Percentiles rank a stretch among this genome's conserved stretches.
Conservation (phyloP, 805 yeast species). For the Wickerhamiella azymoides region DNA sequence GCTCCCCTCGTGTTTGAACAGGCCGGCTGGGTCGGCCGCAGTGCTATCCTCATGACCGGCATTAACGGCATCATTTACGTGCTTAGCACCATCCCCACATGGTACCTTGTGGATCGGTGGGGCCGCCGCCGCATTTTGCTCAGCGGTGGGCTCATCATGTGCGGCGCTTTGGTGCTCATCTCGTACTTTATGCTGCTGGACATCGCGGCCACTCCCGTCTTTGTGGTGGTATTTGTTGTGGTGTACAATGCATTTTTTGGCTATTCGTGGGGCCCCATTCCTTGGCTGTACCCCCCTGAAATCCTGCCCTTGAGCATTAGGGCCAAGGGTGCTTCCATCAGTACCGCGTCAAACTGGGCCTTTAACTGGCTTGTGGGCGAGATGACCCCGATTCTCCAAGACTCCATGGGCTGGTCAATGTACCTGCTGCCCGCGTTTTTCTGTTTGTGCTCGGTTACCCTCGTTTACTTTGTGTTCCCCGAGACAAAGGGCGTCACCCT, state of each 20-base stretch:
- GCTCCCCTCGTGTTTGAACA: constrained; percentile 90
- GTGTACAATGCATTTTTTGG: constrained; percentile 74
- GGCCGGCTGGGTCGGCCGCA: constrained; percentile 87
- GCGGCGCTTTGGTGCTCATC: constrained; percentile 48
- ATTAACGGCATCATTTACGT: constrained; percentile 50
- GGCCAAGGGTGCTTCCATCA: constrained; percentile 78
- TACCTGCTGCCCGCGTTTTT: constrained; percentile 71
- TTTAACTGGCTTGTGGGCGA: constrained; percentile 88
- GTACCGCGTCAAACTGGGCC: constrained; percentile 88
- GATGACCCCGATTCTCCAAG: constrained; percentile 76
- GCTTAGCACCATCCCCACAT: constrained; percentile 66
- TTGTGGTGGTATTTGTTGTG: constrained; percentile 65
- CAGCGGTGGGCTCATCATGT: constrained; percentile 72
- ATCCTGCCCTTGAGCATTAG: constrained; percentile 73
- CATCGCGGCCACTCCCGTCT: constrained; percentile 42
- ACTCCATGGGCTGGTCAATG: constrained; percentile 60
- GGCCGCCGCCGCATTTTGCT: constrained; percentile 78
- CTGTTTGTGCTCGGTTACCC: constrained; percentile 57
- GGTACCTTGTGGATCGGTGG: constrained; percentile 85
- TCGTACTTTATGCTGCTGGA: constrained; percentile 45
- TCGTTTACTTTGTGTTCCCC: constrained; percentile 63
- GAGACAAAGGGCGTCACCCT: constrained; percentile 81
- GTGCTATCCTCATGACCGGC: constrained; percentile 85
- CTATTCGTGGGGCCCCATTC: constrained; percentile 87
- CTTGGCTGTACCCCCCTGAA: constrained; percentile 80